Base-by-base conservation (phyloP, 768 basidiomycete species). In the Lentinus tigrinus region DNA sequence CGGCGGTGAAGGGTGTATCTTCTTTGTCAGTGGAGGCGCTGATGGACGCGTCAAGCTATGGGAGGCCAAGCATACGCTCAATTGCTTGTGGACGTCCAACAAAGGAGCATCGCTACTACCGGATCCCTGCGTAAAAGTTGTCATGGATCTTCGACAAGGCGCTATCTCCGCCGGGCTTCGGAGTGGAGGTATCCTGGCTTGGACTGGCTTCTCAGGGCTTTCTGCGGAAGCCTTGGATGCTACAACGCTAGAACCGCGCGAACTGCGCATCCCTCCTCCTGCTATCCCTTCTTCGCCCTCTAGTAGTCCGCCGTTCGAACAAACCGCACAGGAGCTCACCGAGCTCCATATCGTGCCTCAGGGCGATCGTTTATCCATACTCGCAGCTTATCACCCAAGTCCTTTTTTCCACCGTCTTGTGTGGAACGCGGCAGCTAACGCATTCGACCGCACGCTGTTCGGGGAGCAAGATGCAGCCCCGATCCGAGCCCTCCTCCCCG, bases 41-140 rank as follows among this genome's bases (percentile, higher is more conserved):
- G 89, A 93, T 62, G 89, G 89, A 0, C 71, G 74, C 23, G 78
- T 90, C 62, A 93, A 92, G 68, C 60, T 94, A 3, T 93, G 92
- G 92, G 81, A 87, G 56, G 72, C 79, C 16, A 81, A 78, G 62
- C 73, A 72, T 6, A 19, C 51, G 3, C 69, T 83, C 14, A 63
- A 60, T n/a, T 86, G 85, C 57, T 51, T 87, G 21, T 93, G 89
- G 90, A 80, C 83, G 1, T 89, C 85, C 19, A 71, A 77, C 28
- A 74, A 74, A 17, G 55, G 60, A 1, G 61, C 66, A 31, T 68
- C 69, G 11, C 68, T 77, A 14, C 63, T 79, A 2, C 72, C 75
- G 1, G 85, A 88, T 61, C 70, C 82, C 1, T 83, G 78, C 62
- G 61, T 82, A 40, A 81, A 78, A 60, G 76, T 89, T 2, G 76